These are phyloP conservation scores for Flaveria sonorensis DNA, from an alignment of 129 eudicot species.

Conservation along the genomic window DNA sequence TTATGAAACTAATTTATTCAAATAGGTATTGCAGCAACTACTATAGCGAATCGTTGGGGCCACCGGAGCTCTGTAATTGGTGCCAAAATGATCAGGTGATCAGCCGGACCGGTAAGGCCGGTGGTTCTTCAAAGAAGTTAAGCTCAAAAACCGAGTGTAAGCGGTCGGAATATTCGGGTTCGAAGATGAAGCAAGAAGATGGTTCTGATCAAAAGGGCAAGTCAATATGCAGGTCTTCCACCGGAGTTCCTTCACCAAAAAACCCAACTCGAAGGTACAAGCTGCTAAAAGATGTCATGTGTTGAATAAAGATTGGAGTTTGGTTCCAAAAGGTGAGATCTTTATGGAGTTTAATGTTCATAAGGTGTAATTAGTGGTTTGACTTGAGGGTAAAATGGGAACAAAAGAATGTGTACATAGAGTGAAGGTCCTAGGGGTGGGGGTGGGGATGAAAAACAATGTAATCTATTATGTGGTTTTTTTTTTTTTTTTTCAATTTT, in stretches of 20 bases:
- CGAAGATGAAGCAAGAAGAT: conserved; percentile 57
- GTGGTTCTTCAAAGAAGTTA: conserved; percentile 51
- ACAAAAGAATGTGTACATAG: conserved; percentile 31
- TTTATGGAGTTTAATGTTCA: conserved; percentile 37
- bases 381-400: conserved; percentile 36
- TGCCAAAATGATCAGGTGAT: conserved; percentile 60
- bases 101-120: conserved; percentile 29
- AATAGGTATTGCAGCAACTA: conserved; percentile 91
- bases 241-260: conserved; percentile 74
- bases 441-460: conserved; percentile 25
- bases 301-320: conserved; percentile 35
- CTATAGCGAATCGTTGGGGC: conserved; percentile 57
- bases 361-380: conserved; percentile 23
- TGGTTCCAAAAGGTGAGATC: conserved; percentile 32
- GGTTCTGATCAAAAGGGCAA: conserved; percentile 34
- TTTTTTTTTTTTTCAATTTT: not conserved
- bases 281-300: conserved; percentile 97
- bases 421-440: conserved; percentile 3
- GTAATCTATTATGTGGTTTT: not conserved
- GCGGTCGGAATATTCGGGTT: conserved; percentile 51
- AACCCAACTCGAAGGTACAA: conserved; percentile 79
- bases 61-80: conserved; percentile 74
- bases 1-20: not conserved
- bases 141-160: conserved; percentile 27
- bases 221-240: conserved; percentile 23